A percentile compares a stretch with the other conserved stretches of the same genome.
These are phyloP conservation scores for Globisporangium splendens DNA, from an alignment of 352 stramenopile genomes.

Conservation along the genomic window DNA sequence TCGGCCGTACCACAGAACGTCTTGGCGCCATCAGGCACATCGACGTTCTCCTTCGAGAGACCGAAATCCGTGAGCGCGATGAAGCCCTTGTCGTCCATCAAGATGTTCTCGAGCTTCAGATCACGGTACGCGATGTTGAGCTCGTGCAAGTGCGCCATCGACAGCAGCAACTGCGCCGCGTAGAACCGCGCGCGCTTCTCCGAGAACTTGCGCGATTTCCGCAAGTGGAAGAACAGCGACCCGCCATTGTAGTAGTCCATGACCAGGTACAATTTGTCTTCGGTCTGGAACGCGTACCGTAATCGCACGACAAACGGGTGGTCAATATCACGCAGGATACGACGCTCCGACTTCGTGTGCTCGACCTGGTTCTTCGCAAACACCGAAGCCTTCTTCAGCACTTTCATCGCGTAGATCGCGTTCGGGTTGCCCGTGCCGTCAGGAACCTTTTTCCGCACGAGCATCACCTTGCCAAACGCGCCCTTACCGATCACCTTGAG, in stretches of 20 bases:
- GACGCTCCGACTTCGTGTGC: conserved; percentile 90
- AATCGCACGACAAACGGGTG: conserved; percentile 93
- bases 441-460: conserved; percentile 90
- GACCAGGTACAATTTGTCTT: conserved; percentile 91
- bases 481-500: conserved; percentile 95
- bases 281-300: conserved; percentile 92
- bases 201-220: conserved; percentile 87
- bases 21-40: conserved; percentile 84
- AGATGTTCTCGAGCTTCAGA: conserved; percentile 53
- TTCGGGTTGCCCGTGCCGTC: conserved; percentile 60
- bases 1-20: conserved; percentile 93
- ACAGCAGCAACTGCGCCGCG: conserved; percentile 87
- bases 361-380: conserved; percentile 93
- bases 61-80: conserved; percentile 63
- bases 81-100: conserved; percentile 41
- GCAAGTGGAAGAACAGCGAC: conserved; percentile 91
- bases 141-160: conserved; percentile 84
- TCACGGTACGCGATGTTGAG: conserved; percentile 48
- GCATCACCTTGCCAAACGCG: conserved; percentile 95
- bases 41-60: conserved; percentile 89
- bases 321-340: conserved; percentile 88
- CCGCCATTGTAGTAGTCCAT: conserved; percentile 93
- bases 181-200: conserved; percentile 90
- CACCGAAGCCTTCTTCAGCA: conserved; percentile 90
- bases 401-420: conserved; percentile 92